Evolutionary conservation across 345 rosid genomes (phyloP).

Genomic region (Linum usitatissimum): DNA sequence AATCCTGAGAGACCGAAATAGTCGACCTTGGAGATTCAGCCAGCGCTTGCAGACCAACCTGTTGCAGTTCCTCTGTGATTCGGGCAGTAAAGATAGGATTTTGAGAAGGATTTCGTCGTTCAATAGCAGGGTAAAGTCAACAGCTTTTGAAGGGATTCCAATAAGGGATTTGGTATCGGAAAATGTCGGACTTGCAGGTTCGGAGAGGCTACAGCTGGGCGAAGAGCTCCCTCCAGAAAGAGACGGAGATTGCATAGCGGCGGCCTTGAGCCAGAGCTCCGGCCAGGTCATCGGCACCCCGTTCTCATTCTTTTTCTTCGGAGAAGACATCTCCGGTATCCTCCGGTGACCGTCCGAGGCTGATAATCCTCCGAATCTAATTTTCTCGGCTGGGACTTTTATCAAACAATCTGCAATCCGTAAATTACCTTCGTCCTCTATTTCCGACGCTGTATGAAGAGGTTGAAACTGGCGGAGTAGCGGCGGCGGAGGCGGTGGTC

Average conservation of each 20-base stretch:
- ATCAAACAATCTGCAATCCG: not conserved
- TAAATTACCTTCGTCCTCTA: too few species aligned
- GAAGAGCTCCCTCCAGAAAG: slow-evolving; percentile 12
- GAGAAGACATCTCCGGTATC: slow-evolving; percentile 36
- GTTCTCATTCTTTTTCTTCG: slow-evolving; percentile 31
- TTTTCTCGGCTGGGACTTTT: not conserved
- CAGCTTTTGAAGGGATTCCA: slow-evolving; percentile 27
- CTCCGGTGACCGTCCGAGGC: not conserved
- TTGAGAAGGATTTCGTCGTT: slow-evolving; percentile 22
- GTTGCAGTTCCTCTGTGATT: slow-evolving; percentile 13
- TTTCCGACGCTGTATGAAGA: too few species aligned
- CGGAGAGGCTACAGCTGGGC: slow-evolving; percentile 12
- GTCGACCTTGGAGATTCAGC: slow-evolving; percentile 28
- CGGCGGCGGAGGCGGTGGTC: not conserved
- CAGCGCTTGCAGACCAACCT: slow-evolving; percentile 25
- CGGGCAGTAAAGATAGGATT: slow-evolving; percentile 19
- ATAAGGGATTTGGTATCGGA: slow-evolving; percentile 33
- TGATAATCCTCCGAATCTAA: not conserved
- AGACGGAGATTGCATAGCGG: slow-evolving; percentile 48
- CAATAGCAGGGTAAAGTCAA: slow-evolving; percentile 59
- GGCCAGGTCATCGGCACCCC: slow-evolving; percentile 42
- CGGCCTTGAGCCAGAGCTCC: slow-evolving; percentile 39
- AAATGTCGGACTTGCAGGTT: slow-evolving; percentile 15
- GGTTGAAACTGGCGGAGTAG: not conserved
- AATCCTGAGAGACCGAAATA: slow-evolving; percentile 19